Evolutionary conservation across 257 asterid species (phyloP).

Genomic region (Coffea eugenioides): DNA sequence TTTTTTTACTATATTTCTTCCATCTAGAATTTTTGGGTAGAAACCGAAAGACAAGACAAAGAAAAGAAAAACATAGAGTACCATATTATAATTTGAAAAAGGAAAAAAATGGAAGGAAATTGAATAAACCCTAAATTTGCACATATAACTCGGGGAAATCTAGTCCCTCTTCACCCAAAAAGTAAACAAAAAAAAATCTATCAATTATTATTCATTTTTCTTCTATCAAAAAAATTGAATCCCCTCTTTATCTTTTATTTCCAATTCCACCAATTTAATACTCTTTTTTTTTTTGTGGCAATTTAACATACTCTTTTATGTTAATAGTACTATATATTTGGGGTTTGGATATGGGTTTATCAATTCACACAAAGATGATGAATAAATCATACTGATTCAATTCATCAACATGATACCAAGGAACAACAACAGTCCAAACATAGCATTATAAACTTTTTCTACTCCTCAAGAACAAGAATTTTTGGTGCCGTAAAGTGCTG

Average conservation of each 20-base stretch:
- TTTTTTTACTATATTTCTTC: too few relatives aligned
- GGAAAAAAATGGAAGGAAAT: not conserved
- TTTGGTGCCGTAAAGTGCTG: not conserved
- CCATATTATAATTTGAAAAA: too few relatives aligned
- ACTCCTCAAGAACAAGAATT: conserved; percentile 1
- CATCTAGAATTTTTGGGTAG: not conserved
- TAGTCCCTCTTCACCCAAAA: not conserved
- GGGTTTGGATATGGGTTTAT: not conserved
- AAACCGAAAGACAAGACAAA: not conserved
- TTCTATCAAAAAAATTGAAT: too few relatives aligned
- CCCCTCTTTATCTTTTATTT: too few relatives aligned
- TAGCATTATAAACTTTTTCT: conserved; percentile 5
- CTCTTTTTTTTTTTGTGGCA: too few relatives aligned
- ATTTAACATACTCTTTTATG: too few relatives aligned
- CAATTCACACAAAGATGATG: not conserved
- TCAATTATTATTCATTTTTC: too few relatives aligned
- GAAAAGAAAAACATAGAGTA: not conserved
- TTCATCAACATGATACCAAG: conserved; percentile 5
- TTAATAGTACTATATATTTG: too few relatives aligned
- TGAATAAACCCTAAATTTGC: too few relatives aligned
- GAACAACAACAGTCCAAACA: not conserved
- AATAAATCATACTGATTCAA: not conserved
- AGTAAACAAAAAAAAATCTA: not conserved
- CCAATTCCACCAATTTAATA: not conserved
- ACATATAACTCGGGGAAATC: not conserved